phyloP scores from a whole-genome alignment of 371 early-diverging fungal genomes.

The Mucor mucedo region DNA sequence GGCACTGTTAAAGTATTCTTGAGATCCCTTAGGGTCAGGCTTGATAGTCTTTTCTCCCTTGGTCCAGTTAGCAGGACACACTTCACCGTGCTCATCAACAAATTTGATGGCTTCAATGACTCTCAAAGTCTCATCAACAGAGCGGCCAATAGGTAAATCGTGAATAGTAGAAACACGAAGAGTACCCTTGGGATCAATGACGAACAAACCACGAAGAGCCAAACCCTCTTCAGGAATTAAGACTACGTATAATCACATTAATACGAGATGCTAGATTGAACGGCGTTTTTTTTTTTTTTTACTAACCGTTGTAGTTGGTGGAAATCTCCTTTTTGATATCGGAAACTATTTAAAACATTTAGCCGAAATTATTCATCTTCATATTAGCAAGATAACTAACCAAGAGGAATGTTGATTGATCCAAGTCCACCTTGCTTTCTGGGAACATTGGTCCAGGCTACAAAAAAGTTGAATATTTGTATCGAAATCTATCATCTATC shows the following conservation, averaged over 20 bases:
- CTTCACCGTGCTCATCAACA: slow-evolving; percentile 86
- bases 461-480: neutral
- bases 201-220: slow-evolving; percentile 80
- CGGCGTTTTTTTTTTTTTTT: slow-evolving; percentile 24
- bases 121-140: slow-evolving; percentile 94
- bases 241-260: slow-evolving; percentile 37
- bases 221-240: slow-evolving; percentile 71
- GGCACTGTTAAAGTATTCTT: slow-evolving; percentile 73
- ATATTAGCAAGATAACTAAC: slow-evolving; percentile 15
- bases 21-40: slow-evolving; percentile 74
- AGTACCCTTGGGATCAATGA: slow-evolving; percentile 91
- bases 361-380: neutral
- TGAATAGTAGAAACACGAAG: slow-evolving; percentile 66
- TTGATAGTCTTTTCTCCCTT: slow-evolving; percentile 77
- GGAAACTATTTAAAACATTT: slow-evolving; percentile 57
- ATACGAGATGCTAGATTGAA: slow-evolving; percentile 16
- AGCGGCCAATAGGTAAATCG: slow-evolving; percentile 93
- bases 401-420: slow-evolving; percentile 73
- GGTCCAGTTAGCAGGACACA: slow-evolving; percentile 78
- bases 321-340: slow-evolving; percentile 89
- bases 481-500: neutral
- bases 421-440: slow-evolving; percentile 90
- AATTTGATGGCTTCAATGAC: slow-evolving; percentile 96
- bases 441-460: slow-evolving; percentile 65
- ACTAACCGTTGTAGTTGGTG: slow-evolving; percentile 80